A percentile compares a stretch with the other conserved stretches of the same genome.
Conservation (phyloP, 2,329 filamentous ascomycete species). For the Pseudogymnoascus sp. region DNA sequence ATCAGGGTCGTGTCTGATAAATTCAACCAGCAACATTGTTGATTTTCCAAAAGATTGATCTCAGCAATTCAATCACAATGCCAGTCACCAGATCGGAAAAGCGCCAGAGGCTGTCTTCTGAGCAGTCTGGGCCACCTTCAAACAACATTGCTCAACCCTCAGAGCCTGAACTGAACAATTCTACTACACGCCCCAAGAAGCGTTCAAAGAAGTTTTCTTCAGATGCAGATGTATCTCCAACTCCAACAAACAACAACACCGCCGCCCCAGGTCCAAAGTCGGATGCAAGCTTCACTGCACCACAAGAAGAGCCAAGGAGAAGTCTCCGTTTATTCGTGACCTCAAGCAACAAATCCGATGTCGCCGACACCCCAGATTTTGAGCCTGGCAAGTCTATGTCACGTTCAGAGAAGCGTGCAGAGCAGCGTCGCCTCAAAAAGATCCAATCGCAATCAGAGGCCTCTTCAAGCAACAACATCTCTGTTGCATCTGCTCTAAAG, state of each 20-base stretch:
- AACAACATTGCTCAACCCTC: neutral
- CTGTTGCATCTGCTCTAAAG: neutral
- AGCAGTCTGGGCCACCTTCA: neutral
- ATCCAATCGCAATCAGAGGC: neutral
- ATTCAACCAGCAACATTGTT: neutral
- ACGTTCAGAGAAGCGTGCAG: neutral
- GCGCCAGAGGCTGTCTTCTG: neutral
- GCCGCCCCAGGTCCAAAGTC: neutral
- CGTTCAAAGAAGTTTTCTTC: neutral
- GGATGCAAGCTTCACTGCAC: neutral
- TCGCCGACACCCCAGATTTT: neutral
- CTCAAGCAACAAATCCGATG: neutral
- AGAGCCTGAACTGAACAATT: neutral
- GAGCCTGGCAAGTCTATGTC: neutral
- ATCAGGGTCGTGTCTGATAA: neutral
- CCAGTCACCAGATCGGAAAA: neutral
- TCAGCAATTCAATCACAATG: neutral
- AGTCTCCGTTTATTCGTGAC: neutral
- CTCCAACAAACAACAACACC: neutral
- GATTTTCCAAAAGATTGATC: neutral
- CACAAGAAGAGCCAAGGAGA: neutral
- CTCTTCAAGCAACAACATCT: neutral
- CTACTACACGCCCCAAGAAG: neutral
- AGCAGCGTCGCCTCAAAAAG: neutral
- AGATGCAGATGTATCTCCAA: neutral